Evolutionary conservation across 2,329 filamentous ascomycete genomes (phyloP), one percentile per base, ranked within the genome.

Genomic region (Byssochlamys sp.): DNA sequence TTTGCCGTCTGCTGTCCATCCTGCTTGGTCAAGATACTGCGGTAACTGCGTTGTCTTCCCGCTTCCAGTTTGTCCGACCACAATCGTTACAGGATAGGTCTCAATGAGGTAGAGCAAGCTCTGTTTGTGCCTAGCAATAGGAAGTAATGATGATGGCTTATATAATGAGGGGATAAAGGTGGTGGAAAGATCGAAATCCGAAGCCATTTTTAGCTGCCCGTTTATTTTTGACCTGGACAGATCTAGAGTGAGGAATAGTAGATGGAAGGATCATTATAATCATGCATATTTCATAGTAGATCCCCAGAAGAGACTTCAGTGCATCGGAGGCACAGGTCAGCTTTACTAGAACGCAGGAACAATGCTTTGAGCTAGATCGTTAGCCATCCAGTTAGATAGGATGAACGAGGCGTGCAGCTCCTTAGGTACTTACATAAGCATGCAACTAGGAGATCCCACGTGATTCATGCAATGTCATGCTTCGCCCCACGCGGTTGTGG

Each of bases 1-100:
- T 69, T 91, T 95, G 24, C 89, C 90, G 69, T 91, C 83, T 28
- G 81, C 80, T 69, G 90, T 92, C 91, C 92, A 97, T 73, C 92
- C 92, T 67, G 88, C 89, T 65, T 89, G 81, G 58, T 95, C 86
- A 11, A 97, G 81, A 66, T 88, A 97, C 65, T 96, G 92, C 0
- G 94, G 94, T 50, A 97, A 87, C 70, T 97, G 94, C 0, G 94
- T 97, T 1, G 91, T 96, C 75, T 97, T 97, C 49, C 92, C 91
- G 26, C 89, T 95, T 3, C 94, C 94, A 1, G 94, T 97, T 69
- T 96, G 91, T 7, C 92, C 94, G 56, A 97, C 85, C 11, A 97
- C 84, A 54, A 97, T 90, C 0, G 89, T 92, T 58, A 97, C 87
- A 0, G 89, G 87, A 62, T 84, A 84, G 6, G 84, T 91, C 71